A percentile compares a stretch with the other conserved stretches of the same genome.
Evolutionary conservation across 768 basidiomycete genomes (phyloP).

Genomic region (Tylopilus sp.): DNA sequence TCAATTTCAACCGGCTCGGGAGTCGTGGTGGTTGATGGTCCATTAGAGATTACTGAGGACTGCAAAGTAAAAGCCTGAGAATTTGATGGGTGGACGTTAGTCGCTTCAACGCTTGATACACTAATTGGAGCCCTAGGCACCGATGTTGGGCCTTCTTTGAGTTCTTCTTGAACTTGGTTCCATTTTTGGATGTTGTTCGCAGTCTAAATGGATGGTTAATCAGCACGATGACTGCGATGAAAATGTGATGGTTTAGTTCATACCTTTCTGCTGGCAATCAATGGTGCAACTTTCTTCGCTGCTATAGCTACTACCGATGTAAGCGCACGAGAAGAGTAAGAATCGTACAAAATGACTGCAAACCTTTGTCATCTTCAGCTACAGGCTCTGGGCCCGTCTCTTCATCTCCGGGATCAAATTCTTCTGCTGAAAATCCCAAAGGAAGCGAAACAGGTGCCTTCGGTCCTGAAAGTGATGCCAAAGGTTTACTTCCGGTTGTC

Average conservation of each 20-base stretch:
- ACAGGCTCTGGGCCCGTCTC: constrained; percentile 42
- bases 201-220: constrained; percentile 47
- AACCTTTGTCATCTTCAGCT: constrained; percentile 46
- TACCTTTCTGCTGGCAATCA: constrained; percentile 86
- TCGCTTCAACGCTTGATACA: constrained; percentile 8
- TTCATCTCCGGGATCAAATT: constrained; percentile 41
- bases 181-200: constrained; percentile 93
- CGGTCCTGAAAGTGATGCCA: constrained; percentile 20
- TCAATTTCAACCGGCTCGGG: constrained; percentile 51
- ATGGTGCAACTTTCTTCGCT: constrained; percentile 72
- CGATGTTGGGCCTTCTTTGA: constrained; percentile 46
- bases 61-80: constrained; percentile 11
- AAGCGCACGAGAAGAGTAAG: constrained; percentile 6
- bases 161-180: constrained; percentile 93
- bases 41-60: constrained; percentile 12
- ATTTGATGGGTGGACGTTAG: neutral
- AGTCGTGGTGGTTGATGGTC: constrained; percentile 30
- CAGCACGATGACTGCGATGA: neutral
- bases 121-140: constrained; percentile 17
- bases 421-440: constrained; percentile 69
- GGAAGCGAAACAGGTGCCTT: constrained; percentile 40
- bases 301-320: constrained; percentile 35
- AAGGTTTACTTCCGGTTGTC: constrained; percentile 16
- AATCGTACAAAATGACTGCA: neutral
- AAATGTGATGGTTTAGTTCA: constrained; percentile 1